Evolutionary conservation across 306 rosid species (phyloP), one percentile per base, ranked within the genome.

Genomic region (Benincasa hispida): DNA sequence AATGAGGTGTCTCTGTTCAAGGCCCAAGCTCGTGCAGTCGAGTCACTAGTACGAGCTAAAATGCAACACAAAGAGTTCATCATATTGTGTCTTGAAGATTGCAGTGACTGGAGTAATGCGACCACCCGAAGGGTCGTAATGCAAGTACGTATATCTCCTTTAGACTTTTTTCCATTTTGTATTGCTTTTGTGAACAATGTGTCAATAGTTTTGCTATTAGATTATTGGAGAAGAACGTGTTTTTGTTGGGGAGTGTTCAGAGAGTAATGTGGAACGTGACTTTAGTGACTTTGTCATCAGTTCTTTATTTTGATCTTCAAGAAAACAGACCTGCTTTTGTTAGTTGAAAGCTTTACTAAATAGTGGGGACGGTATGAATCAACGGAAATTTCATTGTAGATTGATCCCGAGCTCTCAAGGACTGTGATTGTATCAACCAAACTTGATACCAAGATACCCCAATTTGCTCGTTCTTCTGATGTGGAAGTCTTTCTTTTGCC

Each of bases 401-500:
- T 92, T 76, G 99, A 94, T 81, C 99, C 99, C 21, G 99, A 94
- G 80, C 84, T 94, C 68, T 89, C 96, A 2, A 87, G 99, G 86
- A 94, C 96, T 10, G 92, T 94, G 8, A 77, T 94, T 84, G 99
- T 94, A 37, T 94, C 99, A 4, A 94, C 99, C 60, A 94, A 94
- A 82, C 91, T 94, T 4, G 99, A 94, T 77, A 94, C 97, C 15
- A 90, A 91, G 85, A 94, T 94, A 82, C 99, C 93, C n/a, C 99
- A 92, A 54, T 94, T 94, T 85, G 96, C 97, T 0, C 89, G 96
- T 56, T 83, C 96, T 22, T 89, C 99, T 0, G 99, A 94, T 55
- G 99, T 94, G 41, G 99, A 92, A 75, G 99, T 92, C 45, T 94
- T 94, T 74, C 96, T 94, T 41, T 92, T 91, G 39, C 99, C 99